Evolutionary conservation across 192 early-diverging fungal species (phyloP).

Genomic region (Entrophospora sp.): DNA sequence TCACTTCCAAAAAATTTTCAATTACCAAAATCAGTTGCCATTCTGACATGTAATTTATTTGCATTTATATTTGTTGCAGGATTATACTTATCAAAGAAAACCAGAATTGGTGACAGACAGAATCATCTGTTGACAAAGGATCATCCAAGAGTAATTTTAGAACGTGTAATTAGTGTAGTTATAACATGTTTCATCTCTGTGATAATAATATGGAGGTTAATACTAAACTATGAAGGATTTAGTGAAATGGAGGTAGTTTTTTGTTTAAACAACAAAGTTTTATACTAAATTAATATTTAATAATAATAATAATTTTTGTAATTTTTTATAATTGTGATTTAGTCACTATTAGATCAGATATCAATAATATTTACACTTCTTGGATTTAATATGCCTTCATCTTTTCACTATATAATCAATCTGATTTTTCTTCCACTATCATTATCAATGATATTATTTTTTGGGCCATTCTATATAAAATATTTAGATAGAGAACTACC

Average conservation of each 20-base stretch:
- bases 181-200: constrained; percentile 5
- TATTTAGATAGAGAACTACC: constrained; percentile 35
- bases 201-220: neutral
- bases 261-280: neutral
- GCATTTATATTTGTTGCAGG: constrained; percentile 9
- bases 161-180: neutral
- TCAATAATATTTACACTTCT: constrained; percentile 19
- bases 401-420: constrained; percentile 16
- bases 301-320: neutral
- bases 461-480: constrained; percentile 43
- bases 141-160: constrained; percentile 8
- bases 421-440: constrained; percentile 26
- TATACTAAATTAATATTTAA: no score
- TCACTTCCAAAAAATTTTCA: no score
- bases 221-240: neutral
- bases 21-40: neutral
- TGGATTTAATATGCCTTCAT: constrained; percentile 26
- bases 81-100: constrained; percentile 2
- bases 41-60: neutral
- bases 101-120: neutral
- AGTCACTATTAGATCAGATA: constrained; percentile 8
- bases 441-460: constrained; percentile 42
- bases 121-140: constrained; percentile 10
- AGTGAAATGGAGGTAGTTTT: neutral
- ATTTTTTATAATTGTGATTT: neutral